phyloP scores from a whole-genome alignment of 805 yeast genomes.

The Saccharomyces eubayanus region DNA sequence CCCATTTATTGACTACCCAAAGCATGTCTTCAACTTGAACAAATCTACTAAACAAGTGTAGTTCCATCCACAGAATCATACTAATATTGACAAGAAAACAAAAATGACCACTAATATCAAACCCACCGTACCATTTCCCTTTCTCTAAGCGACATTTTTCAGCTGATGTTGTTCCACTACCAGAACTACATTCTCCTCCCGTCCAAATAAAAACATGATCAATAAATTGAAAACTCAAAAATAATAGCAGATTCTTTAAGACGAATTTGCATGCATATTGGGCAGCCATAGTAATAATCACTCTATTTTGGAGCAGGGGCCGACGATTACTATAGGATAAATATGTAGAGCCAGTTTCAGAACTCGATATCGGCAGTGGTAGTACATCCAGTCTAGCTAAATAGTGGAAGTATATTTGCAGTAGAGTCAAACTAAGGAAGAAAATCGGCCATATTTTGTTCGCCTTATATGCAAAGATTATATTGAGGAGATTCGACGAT shows the following conservation, averaged over 20 bases:
- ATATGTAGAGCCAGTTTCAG: not conserved
- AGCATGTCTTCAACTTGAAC: constrained; percentile 8
- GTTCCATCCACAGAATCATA: constrained; percentile 34
- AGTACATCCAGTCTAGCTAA: not conserved
- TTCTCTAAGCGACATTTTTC: constrained; percentile 24
- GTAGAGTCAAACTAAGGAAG: constrained; percentile 16
- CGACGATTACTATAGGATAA: not conserved
- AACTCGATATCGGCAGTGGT: not conserved
- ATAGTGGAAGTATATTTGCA: constrained; percentile 11
- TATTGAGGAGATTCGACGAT: constrained; percentile 26
- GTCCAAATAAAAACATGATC: constrained; percentile 29
- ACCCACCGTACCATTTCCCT: constrained; percentile 42
- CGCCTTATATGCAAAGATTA: constrained; percentile 33
- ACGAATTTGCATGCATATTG: constrained; percentile 22
- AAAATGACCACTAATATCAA: constrained; percentile 48
- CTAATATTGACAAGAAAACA: constrained; percentile 39
- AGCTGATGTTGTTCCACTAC: constrained; percentile 23
- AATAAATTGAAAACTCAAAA: constrained; percentile 23
- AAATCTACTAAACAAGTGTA: constrained; percentile 11
- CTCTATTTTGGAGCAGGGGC: not conserved
- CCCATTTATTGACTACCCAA: constrained; percentile 1
- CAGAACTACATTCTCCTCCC: constrained; percentile 29
- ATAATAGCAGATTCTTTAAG: constrained; percentile 20
- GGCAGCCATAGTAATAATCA: constrained; percentile 5
- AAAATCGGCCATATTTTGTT: constrained; percentile 24